Base-by-base conservation (phyloP, 306 rosid species). In the Datisca glomerata region DNA sequence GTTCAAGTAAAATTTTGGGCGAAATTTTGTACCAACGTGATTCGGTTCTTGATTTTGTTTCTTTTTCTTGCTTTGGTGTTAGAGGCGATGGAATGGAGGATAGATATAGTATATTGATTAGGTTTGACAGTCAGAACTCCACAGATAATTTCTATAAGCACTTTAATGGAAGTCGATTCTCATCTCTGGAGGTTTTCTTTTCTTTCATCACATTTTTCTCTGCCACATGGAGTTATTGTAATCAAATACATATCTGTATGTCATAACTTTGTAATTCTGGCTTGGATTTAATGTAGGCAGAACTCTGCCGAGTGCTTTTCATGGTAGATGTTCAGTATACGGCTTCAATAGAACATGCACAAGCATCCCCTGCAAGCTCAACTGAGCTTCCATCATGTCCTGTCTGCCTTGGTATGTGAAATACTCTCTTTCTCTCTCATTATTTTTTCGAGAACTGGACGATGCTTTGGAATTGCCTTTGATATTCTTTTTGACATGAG, bases 301-400 rank as follows among this genome's bases (percentile, higher is more conserved):
- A 89, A 65, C 71, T 68, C 39, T 89, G 97, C 51, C 67, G 53
- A 6, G 75, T 89, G 50, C 75, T 69, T 56, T 89, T 83, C 75
- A 63, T 79, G 2, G 67, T 89, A 3, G 95, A 89, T 72, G 89
- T 89, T 45, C 93, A 79, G 41, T 89, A 79, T 67, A 83, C 93
- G 20, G 94, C 91, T 38, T 80, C 80, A 27, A 74, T 83, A 44
- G 97, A 74, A 57, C 94, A 70, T 44, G 82, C 80, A 20, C 97
- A 83, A 20, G 68, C 89, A 61, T 74, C 89, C 21, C 64, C 66
- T 12, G 69, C 68, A 38, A 63, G 56, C 67, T 83, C 91, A 39
- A 85, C 83, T 7, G 95, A 89, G 36, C 97, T 76, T 61, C 86
- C 97, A 21, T 18, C 89, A 7, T 89, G 95, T 65, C 95, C 97